Percentiles rank a stretch among this genome's conserved stretches.
Evolutionary conservation across 441 rosid species (phyloP).

Genomic region (Sinapis alba): DNA sequence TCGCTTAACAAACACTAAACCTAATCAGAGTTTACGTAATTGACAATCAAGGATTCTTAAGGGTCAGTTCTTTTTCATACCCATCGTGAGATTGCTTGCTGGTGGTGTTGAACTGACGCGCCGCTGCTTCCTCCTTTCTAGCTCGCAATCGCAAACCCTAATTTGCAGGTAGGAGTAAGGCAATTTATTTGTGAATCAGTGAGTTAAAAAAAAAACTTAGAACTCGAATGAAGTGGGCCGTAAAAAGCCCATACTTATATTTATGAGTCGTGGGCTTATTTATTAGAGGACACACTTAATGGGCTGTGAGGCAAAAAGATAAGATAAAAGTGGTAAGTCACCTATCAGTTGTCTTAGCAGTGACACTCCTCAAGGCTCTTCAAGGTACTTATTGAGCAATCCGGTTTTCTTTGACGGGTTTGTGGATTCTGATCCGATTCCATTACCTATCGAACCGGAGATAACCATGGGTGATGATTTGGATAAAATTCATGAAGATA

Average conservation of each 20-base stretch:
- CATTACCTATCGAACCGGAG: constrained; percentile 34
- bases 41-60: neutral
- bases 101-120: neutral
- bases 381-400: constrained; percentile 63
- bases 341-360: constrained; percentile 37
- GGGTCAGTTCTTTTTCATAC: neutral
- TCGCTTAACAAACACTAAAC: constrained; percentile 33
- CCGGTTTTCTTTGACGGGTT: constrained; percentile 49
- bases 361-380: constrained; percentile 73
- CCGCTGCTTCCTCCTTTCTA: neutral
- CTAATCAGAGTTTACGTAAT: neutral
- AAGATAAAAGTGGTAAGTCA: constrained; percentile 25
- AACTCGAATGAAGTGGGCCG: constrained; percentile 7
- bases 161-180: neutral
- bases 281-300: neutral
- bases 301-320: neutral
- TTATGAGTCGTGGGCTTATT: neutral
- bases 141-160: constrained; percentile 31
- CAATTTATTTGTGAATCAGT: neutral
- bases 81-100: constrained; percentile 31
- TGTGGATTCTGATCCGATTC: constrained; percentile 57
- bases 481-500: constrained; percentile 20
- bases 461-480: constrained; percentile 26
- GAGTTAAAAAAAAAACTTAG: neutral
- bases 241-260: neutral